Evolutionary conservation across 805 yeast genomes (phyloP), one percentile per base, ranked within the genome.

Genomic region (Kuraishia floccosa): DNA sequence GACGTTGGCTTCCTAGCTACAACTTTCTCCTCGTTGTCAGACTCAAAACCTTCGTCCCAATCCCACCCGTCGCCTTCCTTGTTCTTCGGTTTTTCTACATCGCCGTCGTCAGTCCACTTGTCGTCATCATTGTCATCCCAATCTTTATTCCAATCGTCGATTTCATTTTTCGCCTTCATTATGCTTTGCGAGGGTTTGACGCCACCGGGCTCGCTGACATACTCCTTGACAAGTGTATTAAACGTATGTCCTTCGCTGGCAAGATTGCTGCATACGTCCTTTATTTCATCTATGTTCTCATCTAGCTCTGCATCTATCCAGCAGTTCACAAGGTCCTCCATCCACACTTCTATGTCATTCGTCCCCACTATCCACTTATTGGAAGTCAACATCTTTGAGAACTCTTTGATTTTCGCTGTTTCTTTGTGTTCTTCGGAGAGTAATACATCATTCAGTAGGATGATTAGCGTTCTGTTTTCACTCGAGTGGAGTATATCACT

Each of bases 231-330:
- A n/a, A n/a, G n/a, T n/a, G n/a, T n/a, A n/a, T n/a, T n/a, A n/a
- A n/a, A 16, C 14, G 7, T 24, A 6, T 30, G 18, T 19, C 21
- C 17, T 10, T 17, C 3, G 10, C n/a, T 16, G 21, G 15, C 17
- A 6, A 30, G 22, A 12, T 15, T 27, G 4, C 3, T 16, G 16
- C 27, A 23, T 16, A 26, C 16, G 11, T 20, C 15, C 16, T 23
- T 20, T 12, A 26, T n/a, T 17, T 27, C 18, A 15, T 19, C 26
- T 10, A 26, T 21, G 5, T 25, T 14, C n/a, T 9, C 16, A 11
- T 31, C 34, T 6, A 27, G 17, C 14, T 27, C 29, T 5, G n/a
- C 21, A 5, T 31, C 34, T 4, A 22, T 17, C 34, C 34, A 31
- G n/a, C 22, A 17, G 6, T 21, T 11, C 6, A 31, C 22, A 13